Evolutionary conservation across 2,329 filamentous ascomycete species (phyloP).

Genomic region (Diaporthe caulivora): DNA sequence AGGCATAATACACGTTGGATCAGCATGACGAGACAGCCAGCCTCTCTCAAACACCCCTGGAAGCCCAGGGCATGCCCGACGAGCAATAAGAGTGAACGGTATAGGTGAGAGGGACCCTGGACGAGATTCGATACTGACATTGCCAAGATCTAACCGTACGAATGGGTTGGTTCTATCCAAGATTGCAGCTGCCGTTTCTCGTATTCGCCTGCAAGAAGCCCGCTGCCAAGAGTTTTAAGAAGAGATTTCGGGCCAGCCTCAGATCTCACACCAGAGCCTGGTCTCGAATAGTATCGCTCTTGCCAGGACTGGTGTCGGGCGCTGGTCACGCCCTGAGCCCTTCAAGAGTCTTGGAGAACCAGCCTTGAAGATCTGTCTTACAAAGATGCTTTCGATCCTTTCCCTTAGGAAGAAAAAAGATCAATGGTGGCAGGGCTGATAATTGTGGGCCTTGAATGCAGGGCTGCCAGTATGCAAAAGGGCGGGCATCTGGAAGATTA

Average conservation of each 20-base stretch:
- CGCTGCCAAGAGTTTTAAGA: not conserved
- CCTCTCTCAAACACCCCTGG: not conserved
- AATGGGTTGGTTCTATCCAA: no score
- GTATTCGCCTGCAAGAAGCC: not conserved
- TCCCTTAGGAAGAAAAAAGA: no score
- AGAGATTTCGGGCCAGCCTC: not conserved
- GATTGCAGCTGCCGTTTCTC: not conserved
- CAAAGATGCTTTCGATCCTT: no score
- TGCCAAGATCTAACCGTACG: not conserved
- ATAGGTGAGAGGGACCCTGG: not conserved
- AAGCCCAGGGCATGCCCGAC: not conserved
- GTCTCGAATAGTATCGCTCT: not conserved
- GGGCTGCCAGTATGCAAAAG: no score
- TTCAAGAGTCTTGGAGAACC: no score
- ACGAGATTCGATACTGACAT: not conserved
- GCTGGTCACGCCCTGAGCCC: not conserved
- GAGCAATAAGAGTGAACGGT: not conserved
- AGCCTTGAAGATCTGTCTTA: no score
- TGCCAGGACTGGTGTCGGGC: not conserved
- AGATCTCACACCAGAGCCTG: not conserved
- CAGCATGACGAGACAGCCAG: not conserved
- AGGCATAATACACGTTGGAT: not conserved
- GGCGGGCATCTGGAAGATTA: no score
- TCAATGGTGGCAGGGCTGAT: no score
- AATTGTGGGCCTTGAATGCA: no score